Evolutionary conservation across 1,284 basidiomycete species (phyloP).

Genomic region (Volvariella volvacea): DNA sequence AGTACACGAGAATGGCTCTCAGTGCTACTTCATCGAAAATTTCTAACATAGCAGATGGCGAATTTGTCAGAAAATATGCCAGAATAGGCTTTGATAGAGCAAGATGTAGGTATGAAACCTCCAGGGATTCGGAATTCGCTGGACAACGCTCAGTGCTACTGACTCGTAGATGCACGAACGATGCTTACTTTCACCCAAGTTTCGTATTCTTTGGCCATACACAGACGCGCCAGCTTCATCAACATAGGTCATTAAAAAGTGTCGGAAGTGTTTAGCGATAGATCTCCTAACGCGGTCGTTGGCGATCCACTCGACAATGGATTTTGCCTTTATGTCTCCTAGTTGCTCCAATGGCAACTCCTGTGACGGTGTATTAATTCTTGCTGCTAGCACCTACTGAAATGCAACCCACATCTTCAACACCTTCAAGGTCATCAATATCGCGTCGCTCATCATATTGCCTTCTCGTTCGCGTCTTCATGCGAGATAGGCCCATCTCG

Average conservation of each 20-base stretch:
- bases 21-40: conserved; percentile 97
- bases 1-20: conserved; percentile 91
- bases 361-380: conserved; percentile 36
- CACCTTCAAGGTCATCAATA: conserved; percentile 78
- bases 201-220: conserved; percentile 91
- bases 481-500: conserved; percentile 51
- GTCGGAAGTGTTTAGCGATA: conserved; percentile 88
- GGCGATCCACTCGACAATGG: conserved; percentile 96
- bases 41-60: conserved; percentile 85
- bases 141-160: conserved; percentile 7
- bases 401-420: conserved; percentile 61
- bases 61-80: conserved; percentile 96
- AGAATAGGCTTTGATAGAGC: conserved; percentile 89
- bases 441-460: conserved; percentile 87
- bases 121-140: conserved; percentile 97
- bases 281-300: conserved; percentile 86
- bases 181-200: conserved; percentile 86
- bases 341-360: conserved; percentile 95
- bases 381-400: conserved; percentile 2
- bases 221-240: conserved; percentile 90
- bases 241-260: conserved; percentile 94
- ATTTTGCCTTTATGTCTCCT: conserved; percentile 95
- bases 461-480: conserved; percentile 73
- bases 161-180: neutral
- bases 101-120: conserved; percentile 93